phyloP scores from a whole-genome alignment of 179 eudicot species.

The Corrigiola litoralis region DNA sequence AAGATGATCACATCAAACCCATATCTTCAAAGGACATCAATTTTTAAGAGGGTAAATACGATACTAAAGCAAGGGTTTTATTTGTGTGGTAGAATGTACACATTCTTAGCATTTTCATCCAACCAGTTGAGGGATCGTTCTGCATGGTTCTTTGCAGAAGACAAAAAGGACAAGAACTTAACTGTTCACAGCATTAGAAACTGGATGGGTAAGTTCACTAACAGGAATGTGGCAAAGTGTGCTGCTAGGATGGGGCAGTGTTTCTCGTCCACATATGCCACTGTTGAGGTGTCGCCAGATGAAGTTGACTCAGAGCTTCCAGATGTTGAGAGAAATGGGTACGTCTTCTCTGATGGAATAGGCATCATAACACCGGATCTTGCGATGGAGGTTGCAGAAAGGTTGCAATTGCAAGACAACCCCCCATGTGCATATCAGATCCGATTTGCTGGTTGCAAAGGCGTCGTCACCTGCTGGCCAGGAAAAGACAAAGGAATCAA shows the following conservation, averaged over 20 bases:
- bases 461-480: conserved; percentile 90
- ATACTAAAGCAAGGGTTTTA: conserved; percentile 54
- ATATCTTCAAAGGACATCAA: conserved; percentile 47
- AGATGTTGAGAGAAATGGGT: conserved; percentile 58
- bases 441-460: conserved; percentile 86
- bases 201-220: conserved; percentile 80
- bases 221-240: conserved; percentile 72
- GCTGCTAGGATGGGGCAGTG: conserved; percentile 97
- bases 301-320: conserved; percentile 41
- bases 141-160: conserved; percentile 94
- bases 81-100: conserved; percentile 67
- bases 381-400: conserved; percentile 70
- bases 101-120: conserved; percentile 81
- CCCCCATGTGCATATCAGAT: conserved; percentile 88
- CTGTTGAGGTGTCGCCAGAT: conserved; percentile 51
- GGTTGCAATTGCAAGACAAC: conserved; percentile 40
- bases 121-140: conserved; percentile 86
- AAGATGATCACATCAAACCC: conserved; percentile 42
- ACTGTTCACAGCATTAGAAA: conserved; percentile 28
- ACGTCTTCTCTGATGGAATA: conserved; percentile 87
- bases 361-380: conserved; percentile 78
- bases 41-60: conserved; percentile 53
- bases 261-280: conserved; percentile 91
- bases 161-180: conserved; percentile 25
- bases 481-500: conserved; percentile 35